phyloP scores from a whole-genome alignment of 768 basidiomycete species.

The Hypholoma sublateritium region DNA sequence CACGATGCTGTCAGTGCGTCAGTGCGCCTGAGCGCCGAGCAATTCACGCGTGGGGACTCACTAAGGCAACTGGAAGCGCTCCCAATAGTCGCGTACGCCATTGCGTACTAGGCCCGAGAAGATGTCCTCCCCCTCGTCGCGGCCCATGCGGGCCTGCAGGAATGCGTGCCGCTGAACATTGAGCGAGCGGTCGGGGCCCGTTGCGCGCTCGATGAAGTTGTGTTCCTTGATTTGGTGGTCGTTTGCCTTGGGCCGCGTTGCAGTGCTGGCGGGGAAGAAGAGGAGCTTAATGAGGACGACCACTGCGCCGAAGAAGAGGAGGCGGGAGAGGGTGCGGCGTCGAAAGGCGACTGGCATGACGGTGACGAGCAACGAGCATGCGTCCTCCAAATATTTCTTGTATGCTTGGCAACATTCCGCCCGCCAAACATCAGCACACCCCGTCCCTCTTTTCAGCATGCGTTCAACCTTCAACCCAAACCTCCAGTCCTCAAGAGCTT shows the following conservation, averaged over 20 bases:
- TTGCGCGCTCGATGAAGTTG: conserved; percentile 55
- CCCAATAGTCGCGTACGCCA: conserved; percentile 89
- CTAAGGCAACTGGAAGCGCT: conserved; percentile 90
- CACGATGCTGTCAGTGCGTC: conserved; percentile 47
- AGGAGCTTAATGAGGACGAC: conserved; percentile 37
- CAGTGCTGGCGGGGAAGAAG: conserved; percentile 32
- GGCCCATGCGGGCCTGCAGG: conserved; percentile 83
- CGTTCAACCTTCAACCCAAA: too few relatives aligned
- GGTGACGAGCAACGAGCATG: conserved; percentile 5
- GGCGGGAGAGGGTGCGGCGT: conserved; percentile 45
- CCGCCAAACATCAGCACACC: not conserved
- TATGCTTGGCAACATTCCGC: not conserved
- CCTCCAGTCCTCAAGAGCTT: too few relatives aligned
- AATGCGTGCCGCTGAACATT: conserved; percentile 90
- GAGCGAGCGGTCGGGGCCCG: conserved; percentile 68
- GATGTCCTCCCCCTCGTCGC: conserved; percentile 83
- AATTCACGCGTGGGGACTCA: conserved; percentile 42
- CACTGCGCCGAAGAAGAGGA: conserved; percentile 33
- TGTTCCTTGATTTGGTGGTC: conserved; percentile 46
- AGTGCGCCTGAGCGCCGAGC: not conserved
- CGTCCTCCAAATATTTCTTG: conserved; percentile 1
- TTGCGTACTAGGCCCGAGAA: conserved; percentile 72
- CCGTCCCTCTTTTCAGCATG: too few relatives aligned
- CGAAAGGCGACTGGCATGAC: conserved; percentile 45
- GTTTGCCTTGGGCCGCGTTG: conserved; percentile 25